Conservation (phyloP, 345 rosid genomes). For the Angophora floribunda region DNA sequence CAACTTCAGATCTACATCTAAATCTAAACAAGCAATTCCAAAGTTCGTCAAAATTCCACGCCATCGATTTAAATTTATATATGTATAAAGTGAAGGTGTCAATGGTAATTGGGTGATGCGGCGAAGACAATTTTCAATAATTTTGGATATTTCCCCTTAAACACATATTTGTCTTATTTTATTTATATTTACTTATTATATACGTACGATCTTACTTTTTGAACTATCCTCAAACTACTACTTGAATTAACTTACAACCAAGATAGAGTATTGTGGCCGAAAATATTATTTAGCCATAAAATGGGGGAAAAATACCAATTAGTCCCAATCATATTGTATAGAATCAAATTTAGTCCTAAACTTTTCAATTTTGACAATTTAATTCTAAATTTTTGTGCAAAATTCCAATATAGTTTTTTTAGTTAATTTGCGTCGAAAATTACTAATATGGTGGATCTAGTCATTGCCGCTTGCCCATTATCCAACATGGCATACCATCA, state of each 20-base stretch:
- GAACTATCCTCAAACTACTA: not conserved
- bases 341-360: not conserved
- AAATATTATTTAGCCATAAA: not conserved
- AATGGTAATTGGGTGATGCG: not conserved
- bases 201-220: not conserved
- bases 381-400: fast-evolving
- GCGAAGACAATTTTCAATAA: not conserved
- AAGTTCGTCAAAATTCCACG: not conserved
- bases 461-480: not conserved
- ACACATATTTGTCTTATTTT: not conserved
- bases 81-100: not conserved
- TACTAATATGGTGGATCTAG: fast-evolving
- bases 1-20: not conserved
- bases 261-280: not conserved
- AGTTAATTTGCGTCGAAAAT: fast-evolving
- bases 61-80: not conserved
- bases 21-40: not conserved
- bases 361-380: fast-evolving
- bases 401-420: fast-evolving
- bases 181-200: not conserved
- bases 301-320: not conserved
- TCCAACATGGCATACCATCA: fast-evolving
- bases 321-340: fast-evolving
- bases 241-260: not conserved
- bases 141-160: not conserved